phyloP scores from a whole-genome alignment of 805 yeast genomes.

The Candida mattraensis region DNA sequence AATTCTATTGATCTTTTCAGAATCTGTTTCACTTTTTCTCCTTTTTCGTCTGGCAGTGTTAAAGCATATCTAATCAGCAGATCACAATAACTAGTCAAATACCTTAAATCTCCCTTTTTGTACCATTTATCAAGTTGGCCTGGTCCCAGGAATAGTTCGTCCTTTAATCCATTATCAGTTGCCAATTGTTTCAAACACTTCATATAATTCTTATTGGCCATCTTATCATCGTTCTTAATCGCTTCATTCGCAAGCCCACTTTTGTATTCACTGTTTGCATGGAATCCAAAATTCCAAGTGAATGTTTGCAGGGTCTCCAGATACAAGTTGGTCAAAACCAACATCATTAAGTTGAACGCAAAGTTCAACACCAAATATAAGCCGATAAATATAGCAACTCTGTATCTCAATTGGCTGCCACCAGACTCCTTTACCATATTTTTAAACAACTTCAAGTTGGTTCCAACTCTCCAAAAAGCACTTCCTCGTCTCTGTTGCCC shows the following conservation, averaged over 20 bases:
- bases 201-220: slow-evolving; percentile 36
- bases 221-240: slow-evolving; percentile 30
- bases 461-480: slow-evolving; percentile 34
- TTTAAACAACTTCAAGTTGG: slow-evolving; percentile 27
- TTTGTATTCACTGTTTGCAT: slow-evolving; percentile 31
- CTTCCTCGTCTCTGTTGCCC: slow-evolving; percentile 23
- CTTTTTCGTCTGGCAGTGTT: slow-evolving; percentile 29
- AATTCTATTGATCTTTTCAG: slow-evolving; percentile 33
- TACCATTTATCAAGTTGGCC: slow-evolving; percentile 27
- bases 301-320: slow-evolving; percentile 28
- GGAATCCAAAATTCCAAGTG: slow-evolving; percentile 30
- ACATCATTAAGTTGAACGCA: slow-evolving; percentile 35
- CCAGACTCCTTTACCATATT: slow-evolving; percentile 34
- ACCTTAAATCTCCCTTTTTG: slow-evolving; percentile 33
- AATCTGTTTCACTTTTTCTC: slow-evolving; percentile 26
- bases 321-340: slow-evolving; percentile 32
- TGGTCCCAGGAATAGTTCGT: slow-evolving; percentile 15
- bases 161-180: slow-evolving; percentile 26
- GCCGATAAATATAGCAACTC: slow-evolving; percentile 43
- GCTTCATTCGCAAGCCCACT: slow-evolving; percentile 41
- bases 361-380: slow-evolving; percentile 41
- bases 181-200: slow-evolving; percentile 34
- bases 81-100: slow-evolving; percentile 37
- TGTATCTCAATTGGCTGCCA: slow-evolving; percentile 43
- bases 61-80: slow-evolving; percentile 40